A percentile compares a stretch with the other conserved stretches of the same genome.
Evolutionary conservation across 73 alveolate genomes (phyloP).

Genomic region (Symbiodinium pilosum): DNA sequence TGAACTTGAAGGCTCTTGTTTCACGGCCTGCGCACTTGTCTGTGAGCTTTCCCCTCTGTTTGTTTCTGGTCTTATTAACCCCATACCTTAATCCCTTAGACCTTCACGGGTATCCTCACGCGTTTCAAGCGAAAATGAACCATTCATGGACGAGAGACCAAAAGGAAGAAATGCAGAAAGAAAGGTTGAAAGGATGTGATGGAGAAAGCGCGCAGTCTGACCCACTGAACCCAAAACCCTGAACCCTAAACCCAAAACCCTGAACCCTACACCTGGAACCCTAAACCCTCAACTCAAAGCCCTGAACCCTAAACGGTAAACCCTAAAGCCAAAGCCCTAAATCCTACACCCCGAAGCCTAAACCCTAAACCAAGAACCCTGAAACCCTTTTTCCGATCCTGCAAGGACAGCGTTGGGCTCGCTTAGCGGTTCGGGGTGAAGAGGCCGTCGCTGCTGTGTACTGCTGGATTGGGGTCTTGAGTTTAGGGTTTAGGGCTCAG

Average conservation of each 20-base stretch:
- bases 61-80: no score
- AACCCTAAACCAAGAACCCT: neutral
- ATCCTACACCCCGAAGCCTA: neutral
- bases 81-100: no score
- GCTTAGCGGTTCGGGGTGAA: slow-evolving; percentile 53
- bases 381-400: neutral
- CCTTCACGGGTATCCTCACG: no score
- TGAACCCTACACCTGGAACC: neutral
- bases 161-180: no score
- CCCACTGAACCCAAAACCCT: no score
- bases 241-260: neutral
- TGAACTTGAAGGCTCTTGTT: no score
- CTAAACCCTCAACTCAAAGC: neutral
- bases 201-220: no score
- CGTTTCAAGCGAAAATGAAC: no score
- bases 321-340: neutral
- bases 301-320: neutral
- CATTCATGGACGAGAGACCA: no score
- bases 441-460: slow-evolving; percentile 10
- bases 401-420: slow-evolving; percentile 34
- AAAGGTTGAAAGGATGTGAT: no score
- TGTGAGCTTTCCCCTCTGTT: no score
- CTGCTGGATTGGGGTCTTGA: neutral
- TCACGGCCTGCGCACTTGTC: no score
- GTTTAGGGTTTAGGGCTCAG: neutral